Evolutionary conservation across 768 basidiomycete genomes (phyloP), one percentile per base, ranked within the genome.

Genomic region (Boletus vermiculosoides): DNA sequence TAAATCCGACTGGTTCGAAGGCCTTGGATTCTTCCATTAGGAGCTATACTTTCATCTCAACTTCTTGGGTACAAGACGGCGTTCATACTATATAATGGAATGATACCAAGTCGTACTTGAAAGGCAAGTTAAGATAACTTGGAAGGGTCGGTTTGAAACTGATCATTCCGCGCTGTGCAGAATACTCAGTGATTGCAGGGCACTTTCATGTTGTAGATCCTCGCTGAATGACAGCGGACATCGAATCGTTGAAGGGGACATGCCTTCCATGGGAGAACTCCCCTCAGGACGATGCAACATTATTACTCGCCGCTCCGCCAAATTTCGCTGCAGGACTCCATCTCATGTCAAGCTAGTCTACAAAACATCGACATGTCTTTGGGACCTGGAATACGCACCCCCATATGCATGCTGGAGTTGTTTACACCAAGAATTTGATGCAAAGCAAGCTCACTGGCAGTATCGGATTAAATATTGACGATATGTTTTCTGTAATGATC

Each of bases 21-120:
- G 0, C 22, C 5, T 25, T 13, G 12, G 15, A 22, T 20, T 31
- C 30, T 33, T 31, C 45, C 31, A 45, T 28, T n/a, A n/a, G n/a
- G 45, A 41, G 34, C 22, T 33, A 39, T 25, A 48, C 52, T 57
- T 66, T 47, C 65, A 64, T 67, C 61, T 36, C 56, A 53, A 15
- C 54, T 42, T 18, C 34, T 30, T 51, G 30, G 25, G 11, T 30
- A 28, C 28, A 41, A 55, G 52, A 62, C 60, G 58, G 63, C 57
- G 62, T 65, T 67, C 62, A 67, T 66, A 50, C 30, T n/a, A 44
- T 18, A 13, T 30, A 57, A 45, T 45, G 54, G 18, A 45, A 39
- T 42, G 48, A 54, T 25, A 47, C 50, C 44, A 54, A 20, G 34
- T 49, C n/a, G 25, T 41, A 41, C 37, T n/a, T n/a, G n/a, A 34